Conservation (phyloP, 1,139 yeast species). For the Geotrichum restrictum region DNA sequence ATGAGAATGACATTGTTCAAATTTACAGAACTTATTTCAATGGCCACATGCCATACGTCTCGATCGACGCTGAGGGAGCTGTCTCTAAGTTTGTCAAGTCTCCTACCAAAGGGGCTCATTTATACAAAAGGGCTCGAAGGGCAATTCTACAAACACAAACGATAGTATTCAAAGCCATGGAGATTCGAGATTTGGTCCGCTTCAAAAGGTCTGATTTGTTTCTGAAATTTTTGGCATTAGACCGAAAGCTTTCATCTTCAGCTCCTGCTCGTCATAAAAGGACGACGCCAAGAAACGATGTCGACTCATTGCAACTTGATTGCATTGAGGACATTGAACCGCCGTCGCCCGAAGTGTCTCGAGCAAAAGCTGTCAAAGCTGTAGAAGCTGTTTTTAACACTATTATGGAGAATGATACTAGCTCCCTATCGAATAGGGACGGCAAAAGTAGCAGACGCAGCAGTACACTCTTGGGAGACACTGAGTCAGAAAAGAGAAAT, state of each 20-base stretch:
- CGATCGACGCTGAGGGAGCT: slow-evolving; percentile 26
- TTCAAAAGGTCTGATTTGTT: slow-evolving; percentile 50
- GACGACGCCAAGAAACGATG: slow-evolving; percentile 2
- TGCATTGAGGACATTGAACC: slow-evolving; percentile 12
- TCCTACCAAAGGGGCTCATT: slow-evolving; percentile 17
- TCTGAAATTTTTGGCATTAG: slow-evolving; percentile 16
- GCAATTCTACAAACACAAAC: slow-evolving; percentile 56
- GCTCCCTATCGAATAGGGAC: slow-evolving; percentile 10
- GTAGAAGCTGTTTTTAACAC: slow-evolving; percentile 69
- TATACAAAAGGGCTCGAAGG: slow-evolving; percentile 47
- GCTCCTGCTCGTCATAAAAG: not conserved
- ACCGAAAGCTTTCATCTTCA: slow-evolving; percentile 36
- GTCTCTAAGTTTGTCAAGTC: slow-evolving; percentile 31
- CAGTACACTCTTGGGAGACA: slow-evolving; percentile 6
- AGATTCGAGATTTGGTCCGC: slow-evolving; percentile 49
- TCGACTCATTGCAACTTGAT: slow-evolving; percentile 18
- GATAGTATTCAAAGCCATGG: slow-evolving; percentile 49
- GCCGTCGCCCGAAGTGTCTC: slow-evolving; percentile 25
- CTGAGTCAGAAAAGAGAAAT: slow-evolving; percentile 27
- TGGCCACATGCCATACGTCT: slow-evolving; percentile 25
- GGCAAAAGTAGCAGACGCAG: slow-evolving; percentile 31
- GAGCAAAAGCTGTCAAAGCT: slow-evolving; percentile 43
- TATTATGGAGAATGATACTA: slow-evolving; percentile 43
- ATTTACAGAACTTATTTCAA: slow-evolving; percentile 48
- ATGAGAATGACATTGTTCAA: slow-evolving; percentile 36